Evolutionary conservation across 345 rosid genomes (phyloP).

Genomic region (Eucalyptus pauciflora): DNA sequence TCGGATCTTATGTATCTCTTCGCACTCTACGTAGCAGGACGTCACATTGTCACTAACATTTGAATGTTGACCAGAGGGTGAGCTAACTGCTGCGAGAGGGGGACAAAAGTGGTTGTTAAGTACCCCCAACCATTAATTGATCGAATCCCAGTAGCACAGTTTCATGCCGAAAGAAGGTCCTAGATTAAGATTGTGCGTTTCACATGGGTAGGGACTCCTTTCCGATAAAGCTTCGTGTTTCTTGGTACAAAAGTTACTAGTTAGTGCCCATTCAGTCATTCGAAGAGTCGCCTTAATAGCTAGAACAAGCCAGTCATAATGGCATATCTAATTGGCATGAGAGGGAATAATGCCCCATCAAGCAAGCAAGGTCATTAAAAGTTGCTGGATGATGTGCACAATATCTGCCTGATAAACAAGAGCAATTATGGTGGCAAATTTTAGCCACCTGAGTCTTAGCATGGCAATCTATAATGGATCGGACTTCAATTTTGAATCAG

Average conservation of each 20-base stretch:
- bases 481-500: background rate
- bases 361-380: background rate
- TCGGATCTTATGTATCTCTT: background rate
- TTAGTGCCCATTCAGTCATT: background rate
- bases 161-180: background rate
- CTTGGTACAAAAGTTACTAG: background rate
- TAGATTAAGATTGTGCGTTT: background rate
- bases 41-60: background rate
- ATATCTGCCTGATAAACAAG: background rate
- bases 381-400: background rate
- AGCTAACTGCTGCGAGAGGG: background rate
- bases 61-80: background rate
- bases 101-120: background rate
- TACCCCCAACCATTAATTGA: background rate
- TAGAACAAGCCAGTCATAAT: background rate
- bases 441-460: background rate
- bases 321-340: background rate
- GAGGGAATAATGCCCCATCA: background rate
- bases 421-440: background rate
- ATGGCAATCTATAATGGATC: background rate
- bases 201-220: background rate
- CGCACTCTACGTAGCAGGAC: background rate
- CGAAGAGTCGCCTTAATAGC: background rate
- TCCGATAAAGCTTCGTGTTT: background rate
- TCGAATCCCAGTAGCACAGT: background rate